Evolutionary conservation across 768 basidiomycete species (phyloP).

Genomic region (Russula sp.): DNA sequence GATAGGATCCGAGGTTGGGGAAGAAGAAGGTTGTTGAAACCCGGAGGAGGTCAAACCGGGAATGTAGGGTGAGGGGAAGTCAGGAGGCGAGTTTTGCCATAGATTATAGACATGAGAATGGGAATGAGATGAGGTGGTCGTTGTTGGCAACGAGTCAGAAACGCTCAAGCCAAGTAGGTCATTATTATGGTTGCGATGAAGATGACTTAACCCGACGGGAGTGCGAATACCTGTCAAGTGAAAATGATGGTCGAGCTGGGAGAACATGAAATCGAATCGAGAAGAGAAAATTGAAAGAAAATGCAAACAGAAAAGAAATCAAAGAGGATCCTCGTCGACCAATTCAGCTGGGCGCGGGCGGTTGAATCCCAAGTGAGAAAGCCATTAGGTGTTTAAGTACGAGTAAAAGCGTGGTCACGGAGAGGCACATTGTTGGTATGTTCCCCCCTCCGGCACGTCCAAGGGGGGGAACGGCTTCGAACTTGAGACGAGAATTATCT

Average conservation of each 20-base stretch:
- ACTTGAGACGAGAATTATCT: too few species aligned
- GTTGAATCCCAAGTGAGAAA: conserved; percentile 15
- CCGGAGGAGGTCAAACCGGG: background rate
- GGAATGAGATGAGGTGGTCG: background rate
- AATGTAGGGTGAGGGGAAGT: conserved; percentile 12
- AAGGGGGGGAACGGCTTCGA: too few species aligned
- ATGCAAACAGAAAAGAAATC: background rate
- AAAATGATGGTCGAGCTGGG: background rate
- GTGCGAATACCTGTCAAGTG: conserved; percentile 11
- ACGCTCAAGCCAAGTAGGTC: background rate
- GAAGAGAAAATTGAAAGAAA: background rate
- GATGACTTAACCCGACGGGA: background rate
- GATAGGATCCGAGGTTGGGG: background rate
- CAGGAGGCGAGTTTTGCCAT: conserved; percentile 7
- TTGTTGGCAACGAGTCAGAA: background rate
- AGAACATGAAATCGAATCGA: conserved; percentile 17
- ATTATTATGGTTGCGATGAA: background rate
- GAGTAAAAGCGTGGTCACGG: conserved; percentile 14
- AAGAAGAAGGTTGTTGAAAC: background rate
- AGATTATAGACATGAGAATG: conserved; percentile 12
- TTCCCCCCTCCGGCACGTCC: background rate
- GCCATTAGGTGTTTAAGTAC: conserved; percentile 24
- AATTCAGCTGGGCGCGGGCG: conserved; percentile 10
- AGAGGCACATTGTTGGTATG: conserved; percentile 1
- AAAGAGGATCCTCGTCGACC: conserved; percentile 15